A percentile compares a stretch with the other conserved stretches of the same genome.
These are phyloP conservation scores for Acanthamoeba rhysodes DNA, from an alignment of 208 protist species.

Conservation along the genomic window DNA sequence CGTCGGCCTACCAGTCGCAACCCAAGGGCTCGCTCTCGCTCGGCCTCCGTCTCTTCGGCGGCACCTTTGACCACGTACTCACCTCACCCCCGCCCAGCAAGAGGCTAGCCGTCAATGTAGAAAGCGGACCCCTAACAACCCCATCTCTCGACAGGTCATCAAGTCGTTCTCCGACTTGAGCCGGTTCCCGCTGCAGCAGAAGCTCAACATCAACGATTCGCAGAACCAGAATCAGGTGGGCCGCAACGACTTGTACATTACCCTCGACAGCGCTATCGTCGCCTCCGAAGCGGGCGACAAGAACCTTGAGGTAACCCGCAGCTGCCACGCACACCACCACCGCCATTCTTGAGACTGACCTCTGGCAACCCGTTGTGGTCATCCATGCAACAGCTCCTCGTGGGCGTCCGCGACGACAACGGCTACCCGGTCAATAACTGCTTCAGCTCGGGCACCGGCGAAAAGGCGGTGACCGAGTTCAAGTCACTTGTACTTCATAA, in stretches of 20 bases:
- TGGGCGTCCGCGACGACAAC: constrained; percentile 68
- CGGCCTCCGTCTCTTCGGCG: constrained; percentile 50
- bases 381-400: background rate
- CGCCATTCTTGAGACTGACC: background rate
- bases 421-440: constrained; percentile 52
- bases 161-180: constrained; percentile 49
- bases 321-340: background rate
- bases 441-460: constrained; percentile 45
- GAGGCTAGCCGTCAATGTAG: too few species aligned
- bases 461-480: constrained; percentile 52
- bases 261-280: constrained; percentile 60
- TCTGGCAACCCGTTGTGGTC: background rate
- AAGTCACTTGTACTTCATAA: constrained; percentile 68
- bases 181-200: constrained; percentile 64
- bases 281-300: constrained; percentile 56
- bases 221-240: background rate
- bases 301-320: constrained; percentile 51
- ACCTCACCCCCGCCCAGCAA: background rate
- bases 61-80: constrained; percentile 46
- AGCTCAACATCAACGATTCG: constrained; percentile 42
- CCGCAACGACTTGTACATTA: constrained; percentile 71
- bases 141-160: constrained; percentile 10
- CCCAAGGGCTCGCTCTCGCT: constrained; percentile 48
- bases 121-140: too few species aligned
- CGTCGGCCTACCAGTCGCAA: constrained; percentile 53